Conservation (phyloP, 2,329 filamentous ascomycete species). For the Chaetoscypha palmicola region DNA sequence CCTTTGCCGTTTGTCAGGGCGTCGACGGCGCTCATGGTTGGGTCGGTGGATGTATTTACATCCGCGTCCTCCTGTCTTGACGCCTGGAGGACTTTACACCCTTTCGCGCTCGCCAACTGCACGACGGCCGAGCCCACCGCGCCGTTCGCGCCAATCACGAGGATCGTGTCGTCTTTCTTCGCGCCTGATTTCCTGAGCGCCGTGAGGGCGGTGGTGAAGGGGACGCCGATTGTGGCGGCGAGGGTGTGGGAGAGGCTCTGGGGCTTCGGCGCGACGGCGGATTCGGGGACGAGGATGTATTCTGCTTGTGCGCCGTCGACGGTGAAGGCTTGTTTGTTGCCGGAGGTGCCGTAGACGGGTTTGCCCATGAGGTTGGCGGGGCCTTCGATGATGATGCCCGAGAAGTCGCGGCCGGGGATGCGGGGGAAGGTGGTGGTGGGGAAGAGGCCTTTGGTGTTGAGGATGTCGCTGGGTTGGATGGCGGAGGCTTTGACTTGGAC, state of each 20-base stretch:
- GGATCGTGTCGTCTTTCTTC: conserved; percentile 15
- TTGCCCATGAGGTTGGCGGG: conserved; percentile 10
- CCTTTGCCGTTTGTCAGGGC: conserved; percentile 18
- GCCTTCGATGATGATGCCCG: conserved; percentile 17
- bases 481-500: conserved; percentile 22
- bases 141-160: conserved; percentile 23
- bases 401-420: conserved; percentile 24
- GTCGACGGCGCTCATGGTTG: conserved; percentile 13
- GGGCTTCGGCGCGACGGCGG: conserved; percentile 20
- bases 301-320: conserved; percentile 23
- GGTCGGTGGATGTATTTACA: conserved; percentile 23
- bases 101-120: conserved; percentile 17
- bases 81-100: conserved; percentile 17
- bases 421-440: conserved; percentile 22
- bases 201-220: conserved; percentile 22
- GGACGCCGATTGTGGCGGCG: conserved; percentile 22
- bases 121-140: conserved; percentile 23
- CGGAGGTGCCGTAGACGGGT: conserved; percentile 24
- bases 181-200: conserved; percentile 11
- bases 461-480: conserved; percentile 25
- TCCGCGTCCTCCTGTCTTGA: conserved; percentile 17
- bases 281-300: conserved; percentile 19
- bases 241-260: conserved; percentile 15
- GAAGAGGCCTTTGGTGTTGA: conserved; percentile 22
- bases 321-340: conserved; percentile 20